A percentile compares a stretch with the other conserved stretches of the same genome.
These are phyloP conservation scores for Fusarium pseudoanthophilum DNA, from an alignment of 2,329 filamentous ascomycete species.

Conservation along the genomic window DNA sequence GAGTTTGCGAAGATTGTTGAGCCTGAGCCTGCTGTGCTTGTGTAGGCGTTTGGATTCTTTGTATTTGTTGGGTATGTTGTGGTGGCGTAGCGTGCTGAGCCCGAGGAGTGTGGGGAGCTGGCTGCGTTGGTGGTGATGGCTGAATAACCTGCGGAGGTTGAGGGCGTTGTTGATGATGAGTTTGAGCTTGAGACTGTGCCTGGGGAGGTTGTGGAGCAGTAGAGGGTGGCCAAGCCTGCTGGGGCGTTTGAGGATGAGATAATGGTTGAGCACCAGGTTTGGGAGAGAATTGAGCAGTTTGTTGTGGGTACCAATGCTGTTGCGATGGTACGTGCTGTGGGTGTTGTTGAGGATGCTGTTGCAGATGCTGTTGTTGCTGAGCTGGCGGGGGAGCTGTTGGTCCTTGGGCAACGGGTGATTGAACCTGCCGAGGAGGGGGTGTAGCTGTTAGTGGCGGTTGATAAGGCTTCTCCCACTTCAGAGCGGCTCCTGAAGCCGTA, in stretches of 20 bases:
- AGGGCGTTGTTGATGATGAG: slow-evolving; percentile 22
- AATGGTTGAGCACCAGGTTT: slow-evolving; percentile 37
- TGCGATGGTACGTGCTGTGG: slow-evolving; percentile 22
- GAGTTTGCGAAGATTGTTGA: slow-evolving; percentile 33
- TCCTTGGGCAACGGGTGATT: slow-evolving; percentile 39
- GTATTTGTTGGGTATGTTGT: slow-evolving; percentile 35
- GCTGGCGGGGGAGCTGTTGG: slow-evolving; percentile 32
- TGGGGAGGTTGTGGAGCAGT: slow-evolving; percentile 38
- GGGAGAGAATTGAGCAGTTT: slow-evolving; percentile 34
- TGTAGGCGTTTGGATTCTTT: slow-evolving; percentile 31
- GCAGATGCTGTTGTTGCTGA: slow-evolving; percentile 34
- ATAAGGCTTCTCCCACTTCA: slow-evolving; percentile 58
- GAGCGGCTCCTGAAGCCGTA: slow-evolving; percentile 38
- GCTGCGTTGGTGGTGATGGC: slow-evolving; percentile 17
- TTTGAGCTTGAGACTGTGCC: slow-evolving; percentile 32
- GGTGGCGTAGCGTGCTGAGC: slow-evolving; percentile 32
- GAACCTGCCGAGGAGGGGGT: slow-evolving; percentile 41
- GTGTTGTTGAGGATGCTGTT: slow-evolving; percentile 31
- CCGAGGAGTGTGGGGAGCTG: slow-evolving; percentile 36
- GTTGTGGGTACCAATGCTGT: slow-evolving; percentile 40
- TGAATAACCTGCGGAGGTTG: slow-evolving; percentile 30
- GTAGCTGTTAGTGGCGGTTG: slow-evolving; percentile 48
- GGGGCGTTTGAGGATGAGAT: slow-evolving; percentile 37
- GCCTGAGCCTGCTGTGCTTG: slow-evolving; percentile 22
- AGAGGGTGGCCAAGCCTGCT: slow-evolving; percentile 37